Conservation (phyloP, 1,284 basidiomycete genomes). For the Wallemia mellicola region DNA sequence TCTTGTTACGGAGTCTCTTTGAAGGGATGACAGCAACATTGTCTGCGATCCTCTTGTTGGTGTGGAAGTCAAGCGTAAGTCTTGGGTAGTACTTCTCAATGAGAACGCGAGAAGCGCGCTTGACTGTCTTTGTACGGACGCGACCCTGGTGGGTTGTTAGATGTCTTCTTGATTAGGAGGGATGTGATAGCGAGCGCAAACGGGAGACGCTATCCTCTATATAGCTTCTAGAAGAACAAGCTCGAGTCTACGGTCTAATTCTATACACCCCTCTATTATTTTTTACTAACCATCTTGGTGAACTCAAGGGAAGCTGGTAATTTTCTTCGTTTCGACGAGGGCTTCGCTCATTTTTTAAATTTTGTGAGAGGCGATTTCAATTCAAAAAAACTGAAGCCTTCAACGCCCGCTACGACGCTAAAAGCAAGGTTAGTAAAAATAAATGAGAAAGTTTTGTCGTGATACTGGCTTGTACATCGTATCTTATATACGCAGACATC, state of each 20-base stretch:
- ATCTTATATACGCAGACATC: slow-evolving; percentile 10
- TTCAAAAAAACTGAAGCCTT: not conserved
- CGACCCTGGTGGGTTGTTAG: slow-evolving; percentile 39
- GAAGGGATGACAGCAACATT: slow-evolving; percentile 79
- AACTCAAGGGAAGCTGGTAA: not conserved
- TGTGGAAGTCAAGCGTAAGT: slow-evolving; percentile 89
- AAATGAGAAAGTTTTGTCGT: too few relatives aligned
- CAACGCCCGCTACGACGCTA: not conserved
- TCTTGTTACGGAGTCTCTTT: slow-evolving; percentile 98
- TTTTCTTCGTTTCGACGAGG: not conserved
- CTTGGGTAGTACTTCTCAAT: slow-evolving; percentile 99
- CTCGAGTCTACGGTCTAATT: too few relatives aligned
- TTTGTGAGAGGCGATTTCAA: not conserved
- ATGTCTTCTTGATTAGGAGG: too few relatives aligned
- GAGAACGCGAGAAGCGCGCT: slow-evolving; percentile 93
- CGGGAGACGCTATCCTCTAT: too few relatives aligned
- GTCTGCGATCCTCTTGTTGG: slow-evolving; percentile 99
- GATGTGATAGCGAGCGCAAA: too few relatives aligned
- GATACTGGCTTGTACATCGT: too few relatives aligned
- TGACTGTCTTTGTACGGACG: slow-evolving; percentile 98
- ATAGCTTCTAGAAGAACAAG: too few relatives aligned
- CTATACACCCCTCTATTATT: too few relatives aligned
- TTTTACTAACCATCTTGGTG: not conserved
- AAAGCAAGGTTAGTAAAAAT: slow-evolving; percentile 1
- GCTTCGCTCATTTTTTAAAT: not conserved